Evolutionary conservation across 495 filamentous ascomycete genomes (phyloP), one percentile per base, ranked within the genome.

Genomic region (Hyaloscypha bicolor): DNA sequence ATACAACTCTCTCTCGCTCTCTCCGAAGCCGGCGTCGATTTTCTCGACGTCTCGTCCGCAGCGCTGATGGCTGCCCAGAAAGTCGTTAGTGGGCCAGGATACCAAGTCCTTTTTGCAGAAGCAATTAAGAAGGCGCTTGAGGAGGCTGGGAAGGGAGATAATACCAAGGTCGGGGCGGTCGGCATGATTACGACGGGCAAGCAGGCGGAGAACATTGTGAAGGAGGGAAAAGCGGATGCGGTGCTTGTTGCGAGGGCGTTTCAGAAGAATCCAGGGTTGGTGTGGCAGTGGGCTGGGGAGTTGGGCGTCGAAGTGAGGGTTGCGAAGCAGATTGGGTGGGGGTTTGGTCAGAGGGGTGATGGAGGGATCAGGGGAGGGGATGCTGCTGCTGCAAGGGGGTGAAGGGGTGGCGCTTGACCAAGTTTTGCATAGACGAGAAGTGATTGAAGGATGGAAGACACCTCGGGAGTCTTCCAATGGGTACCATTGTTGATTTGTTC

Each of bases 261-360:
- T 76, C 88, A 88, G 74, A 90, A 88, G 78, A 86, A 92, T 71
- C 88, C 89, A 0, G 84, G 84, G 0, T 72, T 91, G 31, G 87
- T 90, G 59, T 91, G 88, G 84, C 69, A 78, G 0, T 91, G 83
- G 79, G 90, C 88, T 1, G 85, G 89, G 66, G 87, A 91, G 55
- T 75, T 91, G 29, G 81, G 80, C 6, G 81, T 87, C 11, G 78
- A 85, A 52, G 85, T 88, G 37, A 76, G 84, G 56, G 79, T 86
- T 68, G 87, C 89, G 4, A 86, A 87, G 64, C 88, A 91, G 77
- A 90, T 91, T 65, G 79, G 88, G 81, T 91, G 16, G 86, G 87
- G 4, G 83, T 88, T 66, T 83, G 80, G 74, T 14, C 52, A 64
- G 30, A 56, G 6, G 5, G 29, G 29, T 0, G 9, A 39, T 35